Base-by-base conservation (phyloP, 352 stramenopile genomes). In the Peronospora destructor region DNA sequence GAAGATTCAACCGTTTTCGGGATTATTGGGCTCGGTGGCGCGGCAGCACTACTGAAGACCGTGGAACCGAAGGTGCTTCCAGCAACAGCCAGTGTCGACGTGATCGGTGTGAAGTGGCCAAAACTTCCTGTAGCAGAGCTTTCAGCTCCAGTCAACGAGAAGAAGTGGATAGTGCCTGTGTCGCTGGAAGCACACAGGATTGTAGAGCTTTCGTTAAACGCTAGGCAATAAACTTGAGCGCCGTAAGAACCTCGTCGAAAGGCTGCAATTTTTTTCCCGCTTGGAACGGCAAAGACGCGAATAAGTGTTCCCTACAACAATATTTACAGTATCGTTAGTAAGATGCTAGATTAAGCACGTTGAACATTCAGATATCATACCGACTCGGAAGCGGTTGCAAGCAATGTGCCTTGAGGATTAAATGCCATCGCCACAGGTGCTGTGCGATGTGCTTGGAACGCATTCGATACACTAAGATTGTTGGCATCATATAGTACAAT, bases 111-210 rank as follows among this genome's bases (percentile, higher is more conserved):
- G 29, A 92, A 89, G 29, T 87, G 72, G 0, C 72, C 71, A 59
- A 92, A 93, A 52, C 77, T 90, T 10, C 82, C 82, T 5, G 78
- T 90, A 2, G 78, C 72, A 4, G 78, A 82, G 32, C 67, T 91
- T 49, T 87, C 77, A 0, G 66, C 57, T 33, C 78, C 83, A 0
- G 75, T 91, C 6, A 94, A 62, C 29, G 83, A 88, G 63, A 98
- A 98, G 48, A 98, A 91, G 53, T 98, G 95, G 28, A 97, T 81
- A 10, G 95, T 98, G 21, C 95, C 96, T 44, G 97, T 98, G 65
- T 98, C 94, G 57, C 84, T 97, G 21, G 88, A 97, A 64, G 93
- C 96, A 28, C 91, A 97, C 9, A 99, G 50, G 57, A 97, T 95
- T 16, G 80, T 94, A 45, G 85, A 91, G 56, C 77, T 84, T 51